Conservation (phyloP, 345 rosid species). For the Adansonia digitata region DNA sequence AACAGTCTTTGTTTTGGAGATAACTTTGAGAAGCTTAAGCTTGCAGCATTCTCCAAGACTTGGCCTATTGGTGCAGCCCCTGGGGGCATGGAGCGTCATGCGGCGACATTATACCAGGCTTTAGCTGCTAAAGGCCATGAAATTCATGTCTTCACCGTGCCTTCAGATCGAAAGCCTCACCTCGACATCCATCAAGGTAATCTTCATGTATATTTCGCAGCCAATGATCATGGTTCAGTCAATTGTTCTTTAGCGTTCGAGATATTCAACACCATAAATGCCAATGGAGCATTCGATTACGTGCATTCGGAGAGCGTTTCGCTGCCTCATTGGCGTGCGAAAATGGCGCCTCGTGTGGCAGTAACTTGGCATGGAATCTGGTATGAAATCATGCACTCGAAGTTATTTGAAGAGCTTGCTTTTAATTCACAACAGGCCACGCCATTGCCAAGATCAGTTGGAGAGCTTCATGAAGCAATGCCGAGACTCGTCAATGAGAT, state of each 20-base stretch:
- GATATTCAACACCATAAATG: constrained; percentile 42
- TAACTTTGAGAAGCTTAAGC: constrained; percentile 49
- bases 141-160: constrained; percentile 66
- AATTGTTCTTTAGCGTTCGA: constrained; percentile 51
- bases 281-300: constrained; percentile 37
- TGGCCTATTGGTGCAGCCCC: constrained; percentile 66
- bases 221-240: constrained; percentile 55
- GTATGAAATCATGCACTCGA: constrained; percentile 76
- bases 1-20: constrained; percentile 60
- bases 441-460: constrained; percentile 23
- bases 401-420: constrained; percentile 54
- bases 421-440: constrained; percentile 22
- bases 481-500: constrained; percentile 55
- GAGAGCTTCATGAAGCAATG: constrained; percentile 55
- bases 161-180: constrained; percentile 41
- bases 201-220: constrained; percentile 55
- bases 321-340: constrained; percentile 58
- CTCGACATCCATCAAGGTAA: constrained; percentile 37
- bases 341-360: constrained; percentile 43
- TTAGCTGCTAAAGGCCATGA: constrained; percentile 58
- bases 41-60: constrained; percentile 63
- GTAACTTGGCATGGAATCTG: constrained; percentile 81
- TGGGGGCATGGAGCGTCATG: constrained; percentile 80
- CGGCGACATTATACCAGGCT: constrained; percentile 49
- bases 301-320: constrained; percentile 76